Conservation (phyloP, 1,139 yeast genomes). For the Hyphopichia wangnamkhiaoensis region DNA sequence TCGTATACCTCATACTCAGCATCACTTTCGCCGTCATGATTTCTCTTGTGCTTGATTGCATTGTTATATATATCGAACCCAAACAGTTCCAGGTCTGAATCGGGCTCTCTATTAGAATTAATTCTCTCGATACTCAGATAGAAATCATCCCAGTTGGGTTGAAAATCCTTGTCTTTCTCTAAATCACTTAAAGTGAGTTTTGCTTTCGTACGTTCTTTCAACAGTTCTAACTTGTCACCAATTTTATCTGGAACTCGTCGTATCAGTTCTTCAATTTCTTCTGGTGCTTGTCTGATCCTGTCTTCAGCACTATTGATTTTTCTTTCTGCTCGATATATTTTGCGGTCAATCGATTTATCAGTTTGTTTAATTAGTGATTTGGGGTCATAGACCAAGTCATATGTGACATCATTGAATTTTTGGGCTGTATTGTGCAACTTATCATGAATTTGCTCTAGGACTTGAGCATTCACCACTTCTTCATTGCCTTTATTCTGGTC, state of each 20-base stretch:
- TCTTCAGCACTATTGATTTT: neutral
- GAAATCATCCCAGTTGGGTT: neutral
- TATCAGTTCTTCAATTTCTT: neutral
- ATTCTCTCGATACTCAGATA: neutral
- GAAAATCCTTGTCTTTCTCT: neutral
- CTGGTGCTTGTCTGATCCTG: neutral
- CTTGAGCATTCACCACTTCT: constrained; percentile 15
- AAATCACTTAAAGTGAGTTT: neutral
- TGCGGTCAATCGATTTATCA: constrained; percentile 3
- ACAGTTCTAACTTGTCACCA: neutral
- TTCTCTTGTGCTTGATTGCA: neutral
- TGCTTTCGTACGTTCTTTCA: neutral
- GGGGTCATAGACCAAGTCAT: constrained; percentile 23
- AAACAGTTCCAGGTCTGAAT: neutral
- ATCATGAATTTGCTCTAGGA: constrained; percentile 24
- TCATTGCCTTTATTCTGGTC: constrained; percentile 1
- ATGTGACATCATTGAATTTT: constrained; percentile 19
- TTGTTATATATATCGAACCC: neutral
- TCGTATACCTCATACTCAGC: constrained; percentile 2
- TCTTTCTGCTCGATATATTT: neutral
- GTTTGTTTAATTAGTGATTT: constrained; percentile 10
- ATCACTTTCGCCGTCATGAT: neutral
- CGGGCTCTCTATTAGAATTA: neutral
- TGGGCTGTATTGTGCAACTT: constrained; percentile 16
- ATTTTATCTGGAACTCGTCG: neutral